These are phyloP conservation scores for Myxozyma neotropica DNA, from an alignment of 805 yeast species.

Conservation along the genomic window DNA sequence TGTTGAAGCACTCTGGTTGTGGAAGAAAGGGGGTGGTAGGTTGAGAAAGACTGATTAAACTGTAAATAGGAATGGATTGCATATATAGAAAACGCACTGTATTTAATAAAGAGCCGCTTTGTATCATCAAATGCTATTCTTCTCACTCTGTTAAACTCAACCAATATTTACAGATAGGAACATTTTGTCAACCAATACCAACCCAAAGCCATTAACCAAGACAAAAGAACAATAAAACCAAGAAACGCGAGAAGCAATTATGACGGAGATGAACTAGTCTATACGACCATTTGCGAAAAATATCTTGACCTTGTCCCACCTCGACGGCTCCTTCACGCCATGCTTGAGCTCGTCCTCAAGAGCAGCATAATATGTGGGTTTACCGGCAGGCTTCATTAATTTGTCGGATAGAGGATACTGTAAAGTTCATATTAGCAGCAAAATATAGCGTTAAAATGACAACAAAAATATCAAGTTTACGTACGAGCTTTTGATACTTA, in stretches of 20 bases:
- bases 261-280: too few relatives aligned
- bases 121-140: too few relatives aligned
- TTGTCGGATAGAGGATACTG: constrained; percentile 34
- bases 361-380: constrained; percentile 33
- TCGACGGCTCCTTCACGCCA: constrained; percentile 24
- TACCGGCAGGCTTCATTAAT: constrained; percentile 32
- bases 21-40: constrained; percentile 52
- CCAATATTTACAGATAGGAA: not conserved
- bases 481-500: constrained; percentile 15
- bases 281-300: constrained; percentile 15
- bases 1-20: constrained; percentile 86
- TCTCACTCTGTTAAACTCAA: too few relatives aligned
- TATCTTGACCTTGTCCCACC: constrained; percentile 17
- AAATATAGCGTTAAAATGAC: not conserved
- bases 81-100: not conserved
- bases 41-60: constrained; percentile 25
- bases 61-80: not conserved
- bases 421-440: not conserved
- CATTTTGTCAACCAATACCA: not conserved
- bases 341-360: constrained; percentile 23
- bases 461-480: not conserved
- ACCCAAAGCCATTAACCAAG: not conserved
- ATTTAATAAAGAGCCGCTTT: not conserved
- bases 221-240: not conserved
- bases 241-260: too few relatives aligned